Evolutionary conservation across 129 eudicot genomes (phyloP).

Genomic region (Artemisia tridentata): DNA sequence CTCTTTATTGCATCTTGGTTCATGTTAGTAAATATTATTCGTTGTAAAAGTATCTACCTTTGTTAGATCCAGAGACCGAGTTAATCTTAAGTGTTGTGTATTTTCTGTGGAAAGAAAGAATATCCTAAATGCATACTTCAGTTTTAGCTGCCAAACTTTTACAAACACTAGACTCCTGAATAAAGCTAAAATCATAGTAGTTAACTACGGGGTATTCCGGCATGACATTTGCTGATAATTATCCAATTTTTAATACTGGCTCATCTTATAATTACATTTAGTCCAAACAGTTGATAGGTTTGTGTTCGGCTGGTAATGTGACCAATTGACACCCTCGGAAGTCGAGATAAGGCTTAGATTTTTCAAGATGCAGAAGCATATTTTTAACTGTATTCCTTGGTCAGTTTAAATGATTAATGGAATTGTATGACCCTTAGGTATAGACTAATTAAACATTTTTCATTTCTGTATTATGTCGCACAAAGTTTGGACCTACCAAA

Average conservation of each 20-base stretch:
- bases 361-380: not conserved
- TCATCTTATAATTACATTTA: not conserved
- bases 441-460: not conserved
- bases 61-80: conserved; percentile 1
- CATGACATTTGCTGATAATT: not conserved
- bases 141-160: too few species aligned
- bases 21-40: not conserved
- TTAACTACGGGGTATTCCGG: too few species aligned
- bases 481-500: not conserved
- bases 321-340: not conserved
- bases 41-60: not conserved
- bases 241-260: not conserved
- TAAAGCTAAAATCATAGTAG: too few species aligned
- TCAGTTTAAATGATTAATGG: too few species aligned
- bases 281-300: not conserved
- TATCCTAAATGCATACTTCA: too few species aligned
- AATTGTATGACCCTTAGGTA: not conserved
- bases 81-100: not conserved
- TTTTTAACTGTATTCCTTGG: too few species aligned
- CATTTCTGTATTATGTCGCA: not conserved
- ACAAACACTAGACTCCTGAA: too few species aligned
- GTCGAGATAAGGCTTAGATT: not conserved
- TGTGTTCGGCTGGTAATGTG: not conserved
- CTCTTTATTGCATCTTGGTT: conserved; percentile 1
- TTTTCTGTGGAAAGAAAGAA: too few species aligned